These are phyloP conservation scores for Ceratobasidium sp. DNA, from an alignment of 1,284 basidiomycete species.

Conservation along the genomic window DNA sequence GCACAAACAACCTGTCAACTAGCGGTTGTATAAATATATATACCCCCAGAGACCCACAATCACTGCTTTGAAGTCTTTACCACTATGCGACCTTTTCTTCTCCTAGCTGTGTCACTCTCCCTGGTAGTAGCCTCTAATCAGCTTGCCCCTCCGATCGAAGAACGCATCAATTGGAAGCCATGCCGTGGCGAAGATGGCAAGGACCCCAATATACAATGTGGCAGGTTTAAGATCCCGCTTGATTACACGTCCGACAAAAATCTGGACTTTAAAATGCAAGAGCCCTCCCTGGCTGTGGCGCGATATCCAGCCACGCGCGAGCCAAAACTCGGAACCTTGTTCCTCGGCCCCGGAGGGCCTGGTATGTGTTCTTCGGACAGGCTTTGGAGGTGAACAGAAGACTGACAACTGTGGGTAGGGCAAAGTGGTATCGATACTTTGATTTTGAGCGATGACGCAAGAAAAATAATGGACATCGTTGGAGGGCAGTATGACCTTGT, in stretches of 20 bases:
- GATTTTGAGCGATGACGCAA: neutral
- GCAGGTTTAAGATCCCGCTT: conserved; percentile 35
- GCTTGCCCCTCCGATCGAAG: too few relatives aligned
- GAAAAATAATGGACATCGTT: neutral
- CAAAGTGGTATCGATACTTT: neutral
- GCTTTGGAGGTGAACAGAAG: neutral
- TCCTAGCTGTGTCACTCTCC: too few relatives aligned
- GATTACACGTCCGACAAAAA: conserved; percentile 19
- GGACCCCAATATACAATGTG: neutral
- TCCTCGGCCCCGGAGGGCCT: conserved; percentile 40
- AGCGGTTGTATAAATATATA: too few relatives aligned
- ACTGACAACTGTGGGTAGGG: neutral
- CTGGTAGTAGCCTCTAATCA: too few relatives aligned
- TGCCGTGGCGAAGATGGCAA: neutral
- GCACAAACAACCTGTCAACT: too few relatives aligned
- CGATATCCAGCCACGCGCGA: conserved; percentile 5
- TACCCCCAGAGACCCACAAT: too few relatives aligned
- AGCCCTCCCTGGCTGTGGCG: conserved; percentile 17
- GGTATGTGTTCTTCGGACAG: neutral
- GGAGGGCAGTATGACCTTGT: conserved; percentile 32
- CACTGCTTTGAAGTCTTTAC: too few relatives aligned
- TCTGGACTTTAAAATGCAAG: conserved; percentile 8
- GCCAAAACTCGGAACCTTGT: conserved; percentile 37
- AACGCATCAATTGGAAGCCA: neutral
- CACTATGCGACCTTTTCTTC: too few relatives aligned